Conservation (phyloP, 257 asterid genomes). For the Solanum chmielewskii region DNA sequence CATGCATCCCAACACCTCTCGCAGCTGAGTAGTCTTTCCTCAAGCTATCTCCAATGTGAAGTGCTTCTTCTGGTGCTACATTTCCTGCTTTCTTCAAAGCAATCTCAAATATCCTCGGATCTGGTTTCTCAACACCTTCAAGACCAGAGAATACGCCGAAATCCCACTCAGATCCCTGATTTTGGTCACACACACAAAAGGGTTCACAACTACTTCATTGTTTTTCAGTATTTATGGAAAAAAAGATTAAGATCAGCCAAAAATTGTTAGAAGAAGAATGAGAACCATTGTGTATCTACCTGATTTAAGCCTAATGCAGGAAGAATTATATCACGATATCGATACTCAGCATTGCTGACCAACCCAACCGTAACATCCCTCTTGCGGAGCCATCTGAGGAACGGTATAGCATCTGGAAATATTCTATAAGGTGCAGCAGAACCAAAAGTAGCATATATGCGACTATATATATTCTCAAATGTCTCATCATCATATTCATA, state of each 20-base stretch:
- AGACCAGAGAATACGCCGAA: slow-evolving; percentile 94
- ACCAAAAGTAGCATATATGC: slow-evolving; percentile 84
- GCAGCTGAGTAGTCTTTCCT: slow-evolving; percentile 82
- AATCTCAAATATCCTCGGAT: slow-evolving; percentile 60
- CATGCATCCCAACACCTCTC: slow-evolving; percentile 75
- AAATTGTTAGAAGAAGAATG: neutral
- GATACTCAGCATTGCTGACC: slow-evolving; percentile 89
- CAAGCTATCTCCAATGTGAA: slow-evolving; percentile 91
- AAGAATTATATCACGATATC: slow-evolving; percentile 85
- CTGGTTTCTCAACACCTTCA: slow-evolving; percentile 89
- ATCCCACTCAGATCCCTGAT: slow-evolving; percentile 96
- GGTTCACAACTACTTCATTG: neutral
- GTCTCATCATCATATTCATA: slow-evolving; percentile 91
- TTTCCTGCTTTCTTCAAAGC: slow-evolving; percentile 90
- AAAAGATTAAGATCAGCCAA: neutral
- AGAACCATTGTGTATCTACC: slow-evolving; percentile 24
- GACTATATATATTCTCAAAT: slow-evolving; percentile 74
- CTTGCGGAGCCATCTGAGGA: slow-evolving; percentile 73
- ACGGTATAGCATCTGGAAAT: slow-evolving; percentile 75
- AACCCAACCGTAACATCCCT: slow-evolving; percentile 64
- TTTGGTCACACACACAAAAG: neutral
- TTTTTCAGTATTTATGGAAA: neutral
- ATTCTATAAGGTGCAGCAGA: slow-evolving; percentile 79
- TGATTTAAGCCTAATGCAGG: slow-evolving; percentile 78
- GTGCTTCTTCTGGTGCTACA: slow-evolving; percentile 60